Evolutionary conservation across 2,329 filamentous ascomycete species (phyloP).

Genomic region (Diaporthe longicolla): DNA sequence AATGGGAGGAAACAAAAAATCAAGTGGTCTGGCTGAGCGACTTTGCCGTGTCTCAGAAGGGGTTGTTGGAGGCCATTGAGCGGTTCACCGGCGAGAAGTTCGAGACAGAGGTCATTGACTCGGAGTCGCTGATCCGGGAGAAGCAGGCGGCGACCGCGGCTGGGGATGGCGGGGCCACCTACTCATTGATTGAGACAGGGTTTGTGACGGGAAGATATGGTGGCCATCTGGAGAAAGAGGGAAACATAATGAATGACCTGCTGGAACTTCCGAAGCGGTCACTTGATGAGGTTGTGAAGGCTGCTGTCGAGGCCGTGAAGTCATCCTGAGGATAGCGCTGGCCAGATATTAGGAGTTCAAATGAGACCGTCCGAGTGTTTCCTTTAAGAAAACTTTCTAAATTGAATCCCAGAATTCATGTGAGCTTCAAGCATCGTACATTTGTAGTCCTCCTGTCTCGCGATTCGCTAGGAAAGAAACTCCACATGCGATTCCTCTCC

Average conservation of each 20-base stretch:
- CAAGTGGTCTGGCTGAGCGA: slow-evolving; percentile 52
- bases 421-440: not conserved
- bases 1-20: slow-evolving; percentile 52
- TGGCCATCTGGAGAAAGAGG: slow-evolving; percentile 52
- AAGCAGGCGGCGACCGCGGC: slow-evolving; percentile 47
- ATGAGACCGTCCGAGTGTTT: not conserved
- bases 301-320: not conserved
- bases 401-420: no score
- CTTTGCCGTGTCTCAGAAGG: slow-evolving; percentile 51
- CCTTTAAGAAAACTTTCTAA: no score
- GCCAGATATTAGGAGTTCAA: not conserved
- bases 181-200: slow-evolving; percentile 51
- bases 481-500: not conserved
- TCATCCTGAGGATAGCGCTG: not conserved
- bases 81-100: slow-evolving; percentile 62
- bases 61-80: slow-evolving; percentile 62
- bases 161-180: slow-evolving; percentile 47
- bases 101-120: slow-evolving; percentile 47
- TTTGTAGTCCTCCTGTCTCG: not conserved
- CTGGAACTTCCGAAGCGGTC: slow-evolving; percentile 48
- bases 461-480: not conserved
- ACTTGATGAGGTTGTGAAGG: slow-evolving; percentile 47
- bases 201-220: slow-evolving; percentile 52
- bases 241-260: slow-evolving; percentile 50
- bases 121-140: slow-evolving; percentile 46